Conservation (phyloP, 768 basidiomycete species). For the Crassisporium funariophilum region DNA sequence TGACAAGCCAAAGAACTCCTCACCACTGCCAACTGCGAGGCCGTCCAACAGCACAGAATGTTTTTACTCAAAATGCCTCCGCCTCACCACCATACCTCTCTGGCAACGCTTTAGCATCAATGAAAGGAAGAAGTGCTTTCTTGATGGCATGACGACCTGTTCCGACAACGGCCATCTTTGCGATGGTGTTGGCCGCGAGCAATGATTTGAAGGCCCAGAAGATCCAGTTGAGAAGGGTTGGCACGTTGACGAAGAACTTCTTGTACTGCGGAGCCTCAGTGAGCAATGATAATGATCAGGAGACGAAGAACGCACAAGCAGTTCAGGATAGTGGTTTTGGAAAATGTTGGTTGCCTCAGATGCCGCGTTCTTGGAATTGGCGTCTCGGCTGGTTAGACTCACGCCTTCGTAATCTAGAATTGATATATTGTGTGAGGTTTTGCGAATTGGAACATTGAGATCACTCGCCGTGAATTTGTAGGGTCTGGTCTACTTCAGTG, state of each 20-base stretch:
- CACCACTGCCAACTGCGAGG: too few species aligned
- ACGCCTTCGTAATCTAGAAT: constrained; percentile 75
- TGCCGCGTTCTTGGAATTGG: constrained; percentile 78
- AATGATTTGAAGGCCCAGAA: constrained; percentile 84
- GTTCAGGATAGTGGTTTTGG: constrained; percentile 76
- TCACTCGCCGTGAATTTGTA: constrained; percentile 69
- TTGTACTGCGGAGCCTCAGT: constrained; percentile 43
- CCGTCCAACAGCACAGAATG: too few species aligned
- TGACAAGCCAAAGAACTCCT: too few species aligned
- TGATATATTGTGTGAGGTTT: background rate
- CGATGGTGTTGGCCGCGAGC: constrained; percentile 69
- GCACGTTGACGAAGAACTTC: constrained; percentile 86
- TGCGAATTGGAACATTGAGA: background rate
- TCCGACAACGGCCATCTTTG: constrained; percentile 82
- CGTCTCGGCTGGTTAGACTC: constrained; percentile 60
- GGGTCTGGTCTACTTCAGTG: constrained; percentile 66
- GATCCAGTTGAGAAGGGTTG: constrained; percentile 74
- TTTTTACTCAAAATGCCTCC: too few species aligned
- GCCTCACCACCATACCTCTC: constrained; percentile 71
- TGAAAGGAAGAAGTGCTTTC: constrained; percentile 58
- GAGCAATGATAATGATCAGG: constrained; percentile 3
- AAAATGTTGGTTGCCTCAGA: constrained; percentile 76
- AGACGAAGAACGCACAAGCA: constrained; percentile 50
- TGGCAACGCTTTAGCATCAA: constrained; percentile 62
- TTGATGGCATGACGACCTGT: constrained; percentile 58